Base-by-base conservation (phyloP, 495 filamentous ascomycete species). In the Extremus antarcticus region DNA sequence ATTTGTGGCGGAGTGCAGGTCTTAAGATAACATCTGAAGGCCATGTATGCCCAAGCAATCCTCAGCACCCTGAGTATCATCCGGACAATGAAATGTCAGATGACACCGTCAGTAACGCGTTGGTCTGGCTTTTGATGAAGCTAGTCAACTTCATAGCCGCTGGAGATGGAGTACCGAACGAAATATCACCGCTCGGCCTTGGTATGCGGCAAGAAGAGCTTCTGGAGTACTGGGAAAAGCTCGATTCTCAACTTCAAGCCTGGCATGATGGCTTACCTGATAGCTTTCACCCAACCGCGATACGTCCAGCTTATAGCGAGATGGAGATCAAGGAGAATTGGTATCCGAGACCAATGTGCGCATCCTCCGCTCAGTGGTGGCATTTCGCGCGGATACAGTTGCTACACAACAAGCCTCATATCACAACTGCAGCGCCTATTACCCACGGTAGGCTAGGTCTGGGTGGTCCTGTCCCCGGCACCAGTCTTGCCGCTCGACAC, bases 381-480 rank as follows among this genome's bases (percentile, higher is more conserved):
- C 80, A 85, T 59, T 81, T 85, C 75, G 77, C 78, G 0, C 78
- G 77, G 43, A 81, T 81, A 25, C 69, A 83, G 41, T 68, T 85
- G 13, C 71, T 82, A 10, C 75, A 81, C 63, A 78, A 85, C 61
- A 81, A 80, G 55, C 80, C 81, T 19, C 75, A 79, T 32, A 73
- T 80, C 39, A 74, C 78, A 8, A 80, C 71, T 15, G n/a, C 23
- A 1, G 16, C 24, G 2, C 16, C 25, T 13, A 19, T 23, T 21
- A 40, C 19, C 22, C 10, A 45, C 9, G 13, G 22, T 51, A n/a
- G 38, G 15, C 29, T 45, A 3, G 46, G 11, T 19, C 25, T 35
- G 25, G 48, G 48, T 15, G 13, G 4, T 3, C 11, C 11, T 11
- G 20, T 17, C 22, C 16, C 50, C 9, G 57, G 57, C 7, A 74